Percentiles rank a stretch among this genome's conserved stretches.
Conservation (phyloP, 331 rosid species). For the Quercus tomentella region DNA sequence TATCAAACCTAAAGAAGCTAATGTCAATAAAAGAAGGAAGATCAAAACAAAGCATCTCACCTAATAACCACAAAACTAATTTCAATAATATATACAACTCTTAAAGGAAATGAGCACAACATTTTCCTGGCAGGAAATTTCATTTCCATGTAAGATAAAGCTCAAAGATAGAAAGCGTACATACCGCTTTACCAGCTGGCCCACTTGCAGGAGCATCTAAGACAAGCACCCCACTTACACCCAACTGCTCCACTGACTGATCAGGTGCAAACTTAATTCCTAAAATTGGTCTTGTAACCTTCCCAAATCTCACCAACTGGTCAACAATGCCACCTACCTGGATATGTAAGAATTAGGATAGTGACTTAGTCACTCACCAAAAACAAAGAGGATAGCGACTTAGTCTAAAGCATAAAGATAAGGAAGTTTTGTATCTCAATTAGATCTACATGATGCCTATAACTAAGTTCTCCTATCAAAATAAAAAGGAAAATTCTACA, state of each 20-base stretch:
- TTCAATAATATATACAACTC: not conserved
- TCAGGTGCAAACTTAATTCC: conserved; percentile 98
- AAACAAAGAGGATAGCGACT: not conserved
- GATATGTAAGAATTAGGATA: conserved; percentile 13
- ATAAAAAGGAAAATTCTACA: not conserved
- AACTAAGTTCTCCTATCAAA: not conserved
- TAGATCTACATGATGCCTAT: not conserved
- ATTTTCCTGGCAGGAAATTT: not conserved
- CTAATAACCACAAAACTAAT: not conserved
- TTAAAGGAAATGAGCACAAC: not conserved
- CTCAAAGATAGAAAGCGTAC: conserved; percentile 2
- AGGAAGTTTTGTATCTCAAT: not conserved
- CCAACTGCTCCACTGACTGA: conserved; percentile 94
- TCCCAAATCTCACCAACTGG: conserved; percentile 89
- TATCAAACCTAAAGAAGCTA: conserved; percentile 2
- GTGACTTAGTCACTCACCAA: too few relatives aligned
- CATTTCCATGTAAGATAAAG: not conserved
- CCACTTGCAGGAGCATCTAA: conserved; percentile 86
- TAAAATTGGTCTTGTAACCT: conserved; percentile 95
- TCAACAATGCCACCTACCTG: conserved; percentile 95
- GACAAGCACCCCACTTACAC: conserved; percentile 93
- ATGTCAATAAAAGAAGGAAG: not conserved
- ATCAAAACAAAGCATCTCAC: not conserved
- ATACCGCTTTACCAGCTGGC: conserved; percentile 98
- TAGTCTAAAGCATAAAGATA: not conserved